phyloP scores from a whole-genome alignment of 257 asterid genomes.

The Forsythia viridissima region DNA sequence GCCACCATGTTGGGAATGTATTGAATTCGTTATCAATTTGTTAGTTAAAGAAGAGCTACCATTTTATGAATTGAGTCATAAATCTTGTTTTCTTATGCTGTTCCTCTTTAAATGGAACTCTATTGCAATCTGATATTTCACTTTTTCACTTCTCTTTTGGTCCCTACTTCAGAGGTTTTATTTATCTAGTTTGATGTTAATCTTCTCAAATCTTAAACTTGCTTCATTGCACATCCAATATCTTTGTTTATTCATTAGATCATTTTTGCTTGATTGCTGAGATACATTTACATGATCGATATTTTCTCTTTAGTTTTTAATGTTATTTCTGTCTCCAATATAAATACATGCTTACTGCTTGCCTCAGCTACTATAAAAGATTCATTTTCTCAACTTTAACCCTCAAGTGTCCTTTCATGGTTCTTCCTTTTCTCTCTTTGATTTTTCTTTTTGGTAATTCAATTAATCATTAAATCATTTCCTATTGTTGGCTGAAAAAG shows the following conservation, averaged over 20 bases:
- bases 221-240: background rate
- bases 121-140: background rate
- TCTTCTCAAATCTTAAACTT: background rate
- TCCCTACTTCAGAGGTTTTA: background rate
- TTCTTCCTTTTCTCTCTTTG: background rate
- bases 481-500: slow-evolving; percentile 3
- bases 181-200: background rate
- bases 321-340: background rate
- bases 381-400: slow-evolving; percentile 6
- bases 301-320: background rate
- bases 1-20: background rate
- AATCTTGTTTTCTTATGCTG: background rate
- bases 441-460: background rate
- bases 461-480: slow-evolving; percentile 9
- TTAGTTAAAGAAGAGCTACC: background rate
- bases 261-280: background rate
- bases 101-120: background rate
- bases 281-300: background rate
- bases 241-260: background rate
- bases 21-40: background rate
- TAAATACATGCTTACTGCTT: background rate
- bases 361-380: background rate
- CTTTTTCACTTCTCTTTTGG: background rate
- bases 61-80: background rate
- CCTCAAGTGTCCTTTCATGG: background rate